Conservation (phyloP, 2,329 filamentous ascomycete species). For the Aspergillus sergii region DNA sequence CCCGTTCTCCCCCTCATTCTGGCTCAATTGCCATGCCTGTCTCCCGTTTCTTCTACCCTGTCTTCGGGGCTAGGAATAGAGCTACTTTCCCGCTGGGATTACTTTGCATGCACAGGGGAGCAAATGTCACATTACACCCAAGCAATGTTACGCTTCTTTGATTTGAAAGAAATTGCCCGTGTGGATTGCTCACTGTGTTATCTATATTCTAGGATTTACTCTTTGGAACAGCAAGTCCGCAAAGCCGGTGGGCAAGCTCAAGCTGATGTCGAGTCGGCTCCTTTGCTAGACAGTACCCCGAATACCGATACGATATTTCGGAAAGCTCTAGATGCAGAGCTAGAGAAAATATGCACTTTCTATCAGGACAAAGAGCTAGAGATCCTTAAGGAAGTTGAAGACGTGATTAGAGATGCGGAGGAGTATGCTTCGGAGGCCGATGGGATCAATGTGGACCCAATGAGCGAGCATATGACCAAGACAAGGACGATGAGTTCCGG, state of each 20-base stretch:
- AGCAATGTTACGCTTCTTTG: constrained; percentile 4
- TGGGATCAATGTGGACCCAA: constrained; percentile 46
- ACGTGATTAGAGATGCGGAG: constrained; percentile 74
- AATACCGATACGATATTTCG: constrained; percentile 82
- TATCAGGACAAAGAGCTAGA: constrained; percentile 88
- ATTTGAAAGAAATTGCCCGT: constrained; percentile 1
- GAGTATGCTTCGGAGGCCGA: constrained; percentile 64
- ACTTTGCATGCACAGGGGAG: not conserved
- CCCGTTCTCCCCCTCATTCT: not conserved
- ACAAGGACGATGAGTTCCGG: constrained; percentile 43
- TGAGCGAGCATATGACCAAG: constrained; percentile 45
- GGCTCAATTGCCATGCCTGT: not conserved
- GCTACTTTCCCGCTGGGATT: not conserved
- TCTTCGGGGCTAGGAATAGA: not conserved
- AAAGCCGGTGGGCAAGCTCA: constrained; percentile 54
- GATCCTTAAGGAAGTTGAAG: constrained; percentile 77
- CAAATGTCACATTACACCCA: constrained; percentile 10
- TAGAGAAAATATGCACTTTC: constrained; percentile 93
- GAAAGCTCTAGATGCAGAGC: constrained; percentile 78
- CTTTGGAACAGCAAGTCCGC: constrained; percentile 83
- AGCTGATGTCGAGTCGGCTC: constrained; percentile 79
- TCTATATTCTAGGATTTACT: constrained; percentile 72
- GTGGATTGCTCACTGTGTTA: constrained; percentile 6
- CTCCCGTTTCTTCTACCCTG: constrained; percentile 1
- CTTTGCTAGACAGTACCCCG: constrained; percentile 67